Percentiles rank a stretch among this genome's conserved stretches.
Conservation (phyloP, 352 stramenopile genomes). For the Thalassiosira mediterranea region DNA sequence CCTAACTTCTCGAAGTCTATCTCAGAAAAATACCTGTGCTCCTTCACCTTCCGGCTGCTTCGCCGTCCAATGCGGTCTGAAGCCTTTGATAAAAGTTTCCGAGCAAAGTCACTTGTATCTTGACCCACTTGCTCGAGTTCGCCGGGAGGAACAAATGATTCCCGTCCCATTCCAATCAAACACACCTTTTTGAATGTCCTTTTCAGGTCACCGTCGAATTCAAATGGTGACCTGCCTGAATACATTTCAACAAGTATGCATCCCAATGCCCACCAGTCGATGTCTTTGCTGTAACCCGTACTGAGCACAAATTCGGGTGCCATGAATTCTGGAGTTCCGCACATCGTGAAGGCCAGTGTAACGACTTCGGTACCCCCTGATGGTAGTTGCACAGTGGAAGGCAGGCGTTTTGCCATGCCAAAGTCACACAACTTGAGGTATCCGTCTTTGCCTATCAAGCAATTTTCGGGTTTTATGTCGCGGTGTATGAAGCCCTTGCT, state of each 20-base stretch:
- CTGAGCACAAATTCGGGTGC: slow-evolving; percentile 84
- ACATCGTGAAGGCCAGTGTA: slow-evolving; percentile 57
- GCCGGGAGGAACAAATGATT: slow-evolving; percentile 34
- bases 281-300: slow-evolving; percentile 86
- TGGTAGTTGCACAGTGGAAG: slow-evolving; percentile 52
- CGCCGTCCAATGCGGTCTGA: too few relatives aligned
- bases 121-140: slow-evolving; percentile 39
- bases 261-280: slow-evolving; percentile 88
- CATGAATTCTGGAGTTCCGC: slow-evolving; percentile 74
- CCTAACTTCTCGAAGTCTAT: too few relatives aligned
- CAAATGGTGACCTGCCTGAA: slow-evolving; percentile 83
- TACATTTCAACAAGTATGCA: slow-evolving; percentile 90
- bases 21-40: too few relatives aligned
- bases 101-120: slow-evolving; percentile 36
- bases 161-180: slow-evolving; percentile 57
- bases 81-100: slow-evolving; percentile 34
- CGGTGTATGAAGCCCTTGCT: slow-evolving; percentile 93
- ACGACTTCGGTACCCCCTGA: slow-evolving; percentile 28
- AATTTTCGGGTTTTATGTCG: slow-evolving; percentile 95
- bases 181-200: slow-evolving; percentile 62
- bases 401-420: slow-evolving; percentile 85
- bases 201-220: slow-evolving; percentile 61
- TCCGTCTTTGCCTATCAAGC: slow-evolving; percentile 87
- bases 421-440: slow-evolving; percentile 98
- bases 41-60: too few relatives aligned